Conservation (phyloP, 371 early-diverging fungal species). For the Batrachochytrium dendrobatidis region DNA sequence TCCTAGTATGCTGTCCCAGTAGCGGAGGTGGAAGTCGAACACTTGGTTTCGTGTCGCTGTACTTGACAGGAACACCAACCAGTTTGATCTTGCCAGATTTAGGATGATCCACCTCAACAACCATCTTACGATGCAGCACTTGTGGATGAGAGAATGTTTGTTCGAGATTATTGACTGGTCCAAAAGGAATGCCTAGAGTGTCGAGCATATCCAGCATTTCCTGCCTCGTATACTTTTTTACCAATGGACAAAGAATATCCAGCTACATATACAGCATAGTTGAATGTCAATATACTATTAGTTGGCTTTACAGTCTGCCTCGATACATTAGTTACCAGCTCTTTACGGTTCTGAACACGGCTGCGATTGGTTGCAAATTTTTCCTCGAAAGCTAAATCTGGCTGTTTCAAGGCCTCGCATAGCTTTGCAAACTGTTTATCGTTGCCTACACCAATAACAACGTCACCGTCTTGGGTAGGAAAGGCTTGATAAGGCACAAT, state of each 20-base stretch:
- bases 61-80: constrained; percentile 72
- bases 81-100: constrained; percentile 70
- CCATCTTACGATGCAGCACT: constrained; percentile 64
- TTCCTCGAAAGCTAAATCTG: constrained; percentile 41
- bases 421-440: constrained; percentile 68
- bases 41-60: constrained; percentile 50
- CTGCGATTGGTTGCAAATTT: constrained; percentile 57
- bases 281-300: too few species aligned
- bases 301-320: too few species aligned
- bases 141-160: constrained; percentile 87
- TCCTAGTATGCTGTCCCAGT: constrained; percentile 79
- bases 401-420: constrained; percentile 35
- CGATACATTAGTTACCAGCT: constrained; percentile 38
- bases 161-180: constrained; percentile 74
- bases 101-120: constrained; percentile 75
- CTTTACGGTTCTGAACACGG: constrained; percentile 65
- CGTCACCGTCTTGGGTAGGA: constrained; percentile 69
- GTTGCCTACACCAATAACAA: constrained; percentile 87
- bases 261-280: too few species aligned
- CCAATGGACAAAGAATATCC: constrained; percentile 40
- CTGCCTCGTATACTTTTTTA: too few species aligned
- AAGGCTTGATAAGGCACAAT: constrained; percentile 88
- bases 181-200: constrained; percentile 65
- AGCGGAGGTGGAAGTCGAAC: constrained; percentile 77
- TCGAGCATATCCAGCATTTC: constrained; percentile 61